phyloP scores from a whole-genome alignment of 805 yeast species.

The baker's yeast (Saccharomyces cerevisiae) region DNA sequence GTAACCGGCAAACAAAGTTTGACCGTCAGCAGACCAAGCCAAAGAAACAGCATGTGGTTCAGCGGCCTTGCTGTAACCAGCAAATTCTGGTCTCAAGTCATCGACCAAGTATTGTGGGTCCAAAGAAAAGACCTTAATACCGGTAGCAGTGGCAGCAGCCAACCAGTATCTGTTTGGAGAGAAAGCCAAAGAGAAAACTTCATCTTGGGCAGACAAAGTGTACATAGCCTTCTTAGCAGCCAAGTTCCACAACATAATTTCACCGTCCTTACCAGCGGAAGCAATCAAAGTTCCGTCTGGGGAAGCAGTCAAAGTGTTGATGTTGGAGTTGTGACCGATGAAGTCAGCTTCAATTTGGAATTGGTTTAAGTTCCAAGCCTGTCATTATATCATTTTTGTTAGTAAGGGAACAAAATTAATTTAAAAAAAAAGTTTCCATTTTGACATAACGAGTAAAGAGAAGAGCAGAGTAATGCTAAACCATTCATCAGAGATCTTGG shows the following conservation, averaged over 20 bases:
- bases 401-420: constrained; percentile 35
- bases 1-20: constrained; percentile 99
- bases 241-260: constrained; percentile 96
- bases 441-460: background rate
- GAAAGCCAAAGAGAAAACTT: constrained; percentile 97
- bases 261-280: constrained; percentile 99
- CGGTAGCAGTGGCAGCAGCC: constrained; percentile 97
- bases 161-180: constrained; percentile 99
- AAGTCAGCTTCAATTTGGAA: constrained; percentile 87
- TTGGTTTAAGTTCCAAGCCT: constrained; percentile 92
- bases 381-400: constrained; percentile 23
- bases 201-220: constrained; percentile 92
- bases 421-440: constrained; percentile 19
- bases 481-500: constrained; percentile 93
- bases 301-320: constrained; percentile 91
- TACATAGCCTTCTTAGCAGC: constrained; percentile 75
- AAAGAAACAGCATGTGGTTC: constrained; percentile 97
- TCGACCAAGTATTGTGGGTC: constrained; percentile 90
- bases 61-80: constrained; percentile 79
- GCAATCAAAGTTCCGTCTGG: constrained; percentile 99
- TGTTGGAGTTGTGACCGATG: constrained; percentile 99
- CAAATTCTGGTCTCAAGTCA: constrained; percentile 96
- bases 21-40: constrained; percentile 99
- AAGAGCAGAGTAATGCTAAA: background rate
- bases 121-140: constrained; percentile 96